These are phyloP conservation scores for Colletotrichum lupini DNA, from an alignment of 2,329 filamentous ascomycete genomes.

Conservation along the genomic window DNA sequence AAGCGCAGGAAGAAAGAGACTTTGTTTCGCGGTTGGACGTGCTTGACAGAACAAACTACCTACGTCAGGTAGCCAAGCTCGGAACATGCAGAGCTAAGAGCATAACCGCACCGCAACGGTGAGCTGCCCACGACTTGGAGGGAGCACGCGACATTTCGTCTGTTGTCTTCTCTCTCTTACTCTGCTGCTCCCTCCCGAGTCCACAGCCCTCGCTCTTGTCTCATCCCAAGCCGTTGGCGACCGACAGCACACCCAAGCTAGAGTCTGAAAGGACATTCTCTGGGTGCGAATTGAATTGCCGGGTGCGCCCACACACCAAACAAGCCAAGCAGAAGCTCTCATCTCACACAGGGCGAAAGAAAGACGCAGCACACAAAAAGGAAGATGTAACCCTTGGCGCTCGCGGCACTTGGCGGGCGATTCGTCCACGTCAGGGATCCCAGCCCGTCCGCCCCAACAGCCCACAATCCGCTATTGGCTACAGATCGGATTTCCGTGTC, in stretches of 20 bases:
- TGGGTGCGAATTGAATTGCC: not conserved
- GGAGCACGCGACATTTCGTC: constrained; percentile 31
- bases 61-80: constrained; percentile 8
- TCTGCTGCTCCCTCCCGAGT: not conserved
- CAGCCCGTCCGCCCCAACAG: not conserved
- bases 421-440: constrained; percentile 33
- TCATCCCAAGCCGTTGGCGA: constrained; percentile 1
- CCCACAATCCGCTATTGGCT: constrained; percentile 13
- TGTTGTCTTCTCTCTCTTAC: not conserved
- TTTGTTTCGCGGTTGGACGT: constrained; percentile 9
- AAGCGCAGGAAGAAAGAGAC: not conserved
- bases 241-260: constrained; percentile 1
- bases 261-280: not conserved
- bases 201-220: not conserved
- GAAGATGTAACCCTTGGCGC: constrained; percentile 23
- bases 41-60: constrained; percentile 1
- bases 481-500: not conserved
- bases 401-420: constrained; percentile 31
- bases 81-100: not conserved
- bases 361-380: not conserved
- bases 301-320: not conserved
- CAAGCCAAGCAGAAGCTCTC: not conserved
- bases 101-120: constrained; percentile 4
- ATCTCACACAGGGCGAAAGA: not conserved
- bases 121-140: constrained; percentile 10